These are phyloP conservation scores for Lyophyllum shimeji DNA, from an alignment of 768 basidiomycete species.

Conservation along the genomic window DNA sequence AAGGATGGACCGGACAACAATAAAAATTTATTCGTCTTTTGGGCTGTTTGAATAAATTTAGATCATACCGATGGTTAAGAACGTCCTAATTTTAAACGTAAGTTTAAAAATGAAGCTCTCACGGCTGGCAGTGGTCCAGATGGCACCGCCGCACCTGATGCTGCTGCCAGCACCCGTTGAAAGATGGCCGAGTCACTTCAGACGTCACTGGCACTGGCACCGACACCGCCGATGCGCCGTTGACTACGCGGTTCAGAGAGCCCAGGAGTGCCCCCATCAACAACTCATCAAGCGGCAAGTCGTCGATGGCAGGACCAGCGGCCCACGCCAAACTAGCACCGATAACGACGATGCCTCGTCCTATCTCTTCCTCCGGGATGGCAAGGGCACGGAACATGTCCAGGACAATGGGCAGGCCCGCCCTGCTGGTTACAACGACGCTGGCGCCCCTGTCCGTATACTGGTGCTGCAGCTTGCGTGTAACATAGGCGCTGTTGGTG, in stretches of 20 bases:
- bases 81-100: too few relatives aligned
- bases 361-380: neutral
- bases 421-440: neutral
- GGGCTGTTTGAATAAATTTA: too few relatives aligned
- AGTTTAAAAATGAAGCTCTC: too few relatives aligned
- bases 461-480: neutral
- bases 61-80: too few relatives aligned
- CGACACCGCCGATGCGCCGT: conserved; percentile 49
- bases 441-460: neutral
- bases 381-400: neutral
- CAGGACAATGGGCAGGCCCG: neutral
- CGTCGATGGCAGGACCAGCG: neutral
- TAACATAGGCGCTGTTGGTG: neutral
- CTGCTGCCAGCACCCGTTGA: conserved; percentile 59
- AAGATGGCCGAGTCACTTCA: conserved; percentile 74
- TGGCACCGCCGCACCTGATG: conserved; percentile 18
- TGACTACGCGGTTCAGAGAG: conserved; percentile 53
- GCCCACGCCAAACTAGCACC: neutral
- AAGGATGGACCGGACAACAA: too few relatives aligned
- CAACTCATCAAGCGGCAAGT: conserved; percentile 23
- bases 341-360: neutral
- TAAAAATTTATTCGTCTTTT: too few relatives aligned
- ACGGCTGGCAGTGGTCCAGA: conserved; percentile 19
- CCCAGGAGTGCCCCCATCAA: conserved; percentile 64
- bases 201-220: conserved; percentile 27